These are phyloP conservation scores for Turnera subulata DNA, from an alignment of 345 rosid species.

Conservation along the genomic window DNA sequence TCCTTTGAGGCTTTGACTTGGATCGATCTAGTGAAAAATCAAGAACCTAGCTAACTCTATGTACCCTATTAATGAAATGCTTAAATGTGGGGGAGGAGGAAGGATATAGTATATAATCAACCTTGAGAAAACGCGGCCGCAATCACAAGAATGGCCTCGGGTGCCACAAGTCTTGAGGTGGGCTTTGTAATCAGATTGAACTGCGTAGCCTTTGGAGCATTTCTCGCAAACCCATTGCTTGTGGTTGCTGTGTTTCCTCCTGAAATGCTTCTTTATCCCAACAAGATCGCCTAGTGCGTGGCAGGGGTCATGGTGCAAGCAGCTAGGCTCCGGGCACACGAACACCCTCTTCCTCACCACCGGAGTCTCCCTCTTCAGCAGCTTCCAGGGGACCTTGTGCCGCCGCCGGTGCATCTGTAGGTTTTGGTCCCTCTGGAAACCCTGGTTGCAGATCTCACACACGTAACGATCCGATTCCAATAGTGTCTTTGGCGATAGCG, in stretches of 20 bases:
- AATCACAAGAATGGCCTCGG: constrained; percentile 95
- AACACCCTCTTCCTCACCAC: background rate
- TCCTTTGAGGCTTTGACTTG: background rate
- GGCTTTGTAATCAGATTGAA: constrained; percentile 94
- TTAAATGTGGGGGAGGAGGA: background rate
- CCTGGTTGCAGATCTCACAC: background rate
- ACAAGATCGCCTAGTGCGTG: background rate
- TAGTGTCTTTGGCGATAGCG: too few relatives aligned
- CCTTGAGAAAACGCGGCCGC: constrained; percentile 98
- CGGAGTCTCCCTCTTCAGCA: background rate
- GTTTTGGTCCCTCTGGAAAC: background rate
- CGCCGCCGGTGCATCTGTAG: background rate
- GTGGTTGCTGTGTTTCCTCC: background rate
- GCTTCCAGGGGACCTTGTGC: background rate
- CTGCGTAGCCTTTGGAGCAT: constrained; percentile 90
- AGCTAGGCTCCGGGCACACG: background rate
- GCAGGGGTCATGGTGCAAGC: background rate
- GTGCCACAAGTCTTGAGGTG: constrained; percentile 98
- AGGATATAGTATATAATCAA: constrained; percentile 8
- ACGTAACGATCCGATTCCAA: background rate
- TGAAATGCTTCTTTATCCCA: background rate
- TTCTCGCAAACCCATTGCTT: background rate
- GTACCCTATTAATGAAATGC: too few relatives aligned
- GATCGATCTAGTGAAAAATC: too few relatives aligned
- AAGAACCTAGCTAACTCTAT: too few relatives aligned